These are phyloP conservation scores for Botrytis porri DNA, from an alignment of 2,329 filamentous ascomycete species.

Conservation along the genomic window DNA sequence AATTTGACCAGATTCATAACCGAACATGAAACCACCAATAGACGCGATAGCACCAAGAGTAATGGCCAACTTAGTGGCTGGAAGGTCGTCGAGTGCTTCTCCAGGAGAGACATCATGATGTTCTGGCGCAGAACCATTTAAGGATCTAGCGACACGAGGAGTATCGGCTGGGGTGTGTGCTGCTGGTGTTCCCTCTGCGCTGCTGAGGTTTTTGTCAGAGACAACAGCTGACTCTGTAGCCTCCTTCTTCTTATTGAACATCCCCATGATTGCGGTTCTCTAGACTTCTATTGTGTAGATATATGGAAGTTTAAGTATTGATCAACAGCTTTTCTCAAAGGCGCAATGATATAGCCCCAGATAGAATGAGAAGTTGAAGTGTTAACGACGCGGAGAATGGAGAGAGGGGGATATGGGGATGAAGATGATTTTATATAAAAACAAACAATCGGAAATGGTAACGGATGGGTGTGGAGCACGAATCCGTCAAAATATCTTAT, in stretches of 20 bases:
- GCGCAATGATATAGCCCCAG: background rate
- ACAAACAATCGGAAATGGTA: background rate
- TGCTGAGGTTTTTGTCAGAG: constrained; percentile 21
- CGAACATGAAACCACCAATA: constrained; percentile 57
- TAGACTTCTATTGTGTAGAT: background rate
- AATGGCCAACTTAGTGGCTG: constrained; percentile 43
- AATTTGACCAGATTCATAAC: constrained; percentile 43
- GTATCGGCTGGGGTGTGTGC: constrained; percentile 22
- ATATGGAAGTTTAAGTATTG: background rate
- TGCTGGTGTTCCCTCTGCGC: constrained; percentile 19
- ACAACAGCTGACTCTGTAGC: constrained; percentile 7
- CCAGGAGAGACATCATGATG: constrained; percentile 12
- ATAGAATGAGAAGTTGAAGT: background rate
- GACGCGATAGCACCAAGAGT: constrained; percentile 52
- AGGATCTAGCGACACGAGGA: constrained; percentile 17
- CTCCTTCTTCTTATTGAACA: constrained; percentile 23
- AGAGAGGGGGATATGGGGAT: constrained; percentile 1
- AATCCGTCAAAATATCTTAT: background rate
- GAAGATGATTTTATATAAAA: background rate
- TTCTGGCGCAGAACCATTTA: background rate
- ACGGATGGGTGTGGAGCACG: background rate
- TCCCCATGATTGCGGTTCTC: constrained; percentile 18
- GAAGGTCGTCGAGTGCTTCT: constrained; percentile 17
- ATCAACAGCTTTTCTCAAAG: constrained; percentile 9
- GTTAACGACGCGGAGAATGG: constrained; percentile 6